Base-by-base conservation (phyloP, 2,329 filamentous ascomycete species). In the Aspergillus sp. region DNA sequence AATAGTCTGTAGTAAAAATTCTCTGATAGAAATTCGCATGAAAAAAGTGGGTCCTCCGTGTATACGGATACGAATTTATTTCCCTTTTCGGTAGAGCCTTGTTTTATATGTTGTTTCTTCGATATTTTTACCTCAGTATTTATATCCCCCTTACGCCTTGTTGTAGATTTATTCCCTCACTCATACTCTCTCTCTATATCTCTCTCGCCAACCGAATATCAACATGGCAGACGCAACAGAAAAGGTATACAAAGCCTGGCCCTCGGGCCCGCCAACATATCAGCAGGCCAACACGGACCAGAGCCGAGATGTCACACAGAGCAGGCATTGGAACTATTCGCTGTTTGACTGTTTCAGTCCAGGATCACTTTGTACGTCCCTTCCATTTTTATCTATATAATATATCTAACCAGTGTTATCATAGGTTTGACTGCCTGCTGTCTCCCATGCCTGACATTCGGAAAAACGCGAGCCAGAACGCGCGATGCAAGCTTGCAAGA, bases 361-460 rank as follows among this genome's bases (percentile, higher is more conserved):
- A 5, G 44, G 44, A 28, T 45, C 52, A 27, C 39, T 54, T n/a
- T 54, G 50, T 54, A 39, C 8, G 52, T 39, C 7, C n/a, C 3
- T 12, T 7, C 7, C 8, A 9, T 28, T 13, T 13, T 10, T 8
- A 34, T 6, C 19, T 19, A 19, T 19, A 19, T 19, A 19, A 19
- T 19, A 19, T 19, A 19, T 19, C 19, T 19, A 19, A 19, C 19
- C 19, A 19, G 19, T 19, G 19, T 19, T 19, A 4, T 19, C 19
- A 19, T 19, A 19, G 19, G 19, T 19, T n/a, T n/a, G n/a, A n/a
- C n/a, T n/a, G n/a, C n/a, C n/a, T n/a, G n/a, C n/a, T 53, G 46
- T 34, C 46, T 54, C 3, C 52, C 50, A 34, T 53, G 52, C 13
- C 33, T 53, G 2, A 48, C 50, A 5, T 54, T 51, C 29, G 50